Evolutionary conservation across 805 yeast genomes (phyloP), one percentile per base, ranked within the genome.

Genomic region (Nakazawaea ishiwadae): DNA sequence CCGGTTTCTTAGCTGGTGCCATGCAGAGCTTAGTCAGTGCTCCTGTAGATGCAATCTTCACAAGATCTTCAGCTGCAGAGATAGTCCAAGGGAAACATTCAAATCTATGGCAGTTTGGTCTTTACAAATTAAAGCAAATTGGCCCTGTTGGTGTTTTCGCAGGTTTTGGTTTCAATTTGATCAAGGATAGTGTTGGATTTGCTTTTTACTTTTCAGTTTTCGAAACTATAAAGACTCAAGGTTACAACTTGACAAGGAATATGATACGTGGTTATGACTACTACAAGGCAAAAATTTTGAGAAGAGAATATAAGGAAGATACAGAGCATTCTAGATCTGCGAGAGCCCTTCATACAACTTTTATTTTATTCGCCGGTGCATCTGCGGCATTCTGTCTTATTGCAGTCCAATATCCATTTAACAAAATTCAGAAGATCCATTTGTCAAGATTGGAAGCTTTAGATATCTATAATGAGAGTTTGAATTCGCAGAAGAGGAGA

Each of bases 11-110:
- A 0, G 96, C 96, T 0, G 97, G 97, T 1, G 78, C 82, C 0
- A 78, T 80, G 18, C 96, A 93, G 52, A 84, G 95, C n/a, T 63
- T 87, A 14, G 90, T 87, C 0, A 96, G 96, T 2, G 91, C 96
- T 1, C 98, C 98, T 0, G 70, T 91, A 4, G 97, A 91, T 61
- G 96, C 97, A 6, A 78, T 91, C 3, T 84, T 83, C 54, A 77
- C 95, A 1, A 70, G 97, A 49, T 85, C 90, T 48, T 72, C 80
- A 1, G 81, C 87, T 4, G 75, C 83, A 9, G 96, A 88, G 49
- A 63, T 90, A 40, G 60, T 87, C 12, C 71, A 74, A 39, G 84
- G 88, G 5, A 69, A 72, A 24, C 81, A 84, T 59, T 75, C 75
- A 44, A 83, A 83, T 44, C 58, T 90, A 43, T 87, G 96, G 95